Base-by-base conservation (phyloP, 768 basidiomycete genomes). In the Russula sp. region DNA sequence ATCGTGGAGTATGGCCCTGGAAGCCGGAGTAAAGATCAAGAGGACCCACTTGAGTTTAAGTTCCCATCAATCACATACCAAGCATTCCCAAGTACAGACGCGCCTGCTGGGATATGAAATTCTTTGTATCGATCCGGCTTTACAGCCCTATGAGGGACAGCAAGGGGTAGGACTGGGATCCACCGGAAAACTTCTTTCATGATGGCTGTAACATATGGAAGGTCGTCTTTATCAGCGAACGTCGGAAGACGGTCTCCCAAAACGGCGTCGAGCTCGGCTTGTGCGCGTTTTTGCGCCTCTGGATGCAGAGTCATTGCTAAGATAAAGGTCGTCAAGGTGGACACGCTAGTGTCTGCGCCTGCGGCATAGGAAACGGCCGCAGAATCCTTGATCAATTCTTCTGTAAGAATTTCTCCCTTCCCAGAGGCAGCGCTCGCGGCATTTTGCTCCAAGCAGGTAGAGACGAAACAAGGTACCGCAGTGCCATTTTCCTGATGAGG, bases 71-170 rank as follows among this genome's bases (percentile, higher is more conserved):
- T 34, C 11, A 18, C 50, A 18, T 59, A 65, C 67, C 67, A 68
- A n/a, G 65, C 46, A 36, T 68, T 68, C 20, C 65, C 61, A 24
- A 72, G 67, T 34, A 73, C 54, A 7, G 69, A 66, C 1, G 72
- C 67, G 5, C 70, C 72, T 6, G 67, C 67, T n/a, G 73, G 73
- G 18, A 74, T 74, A 51, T 48, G 48, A 34, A 71, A 70, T 9
- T 71, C 73, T 6, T 71, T 62, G 58, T 73, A 74, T 36, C 61
- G 60, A 36, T 71, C 71, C 56, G 72, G 67, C 26, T 65, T 67
- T 8, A 69, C 28, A 2, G 65, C 28, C 5, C 61, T 40, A 38
- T 73, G 71, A 1, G 69, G 67, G 10, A 73, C 59, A 14, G 65
- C 69, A 13, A 70, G 26, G 24, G 72, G 72, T 10, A 58, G 52